Evolutionary conservation across 768 basidiomycete genomes (phyloP).

Genomic region (Pleurotus cornucopiae): DNA sequence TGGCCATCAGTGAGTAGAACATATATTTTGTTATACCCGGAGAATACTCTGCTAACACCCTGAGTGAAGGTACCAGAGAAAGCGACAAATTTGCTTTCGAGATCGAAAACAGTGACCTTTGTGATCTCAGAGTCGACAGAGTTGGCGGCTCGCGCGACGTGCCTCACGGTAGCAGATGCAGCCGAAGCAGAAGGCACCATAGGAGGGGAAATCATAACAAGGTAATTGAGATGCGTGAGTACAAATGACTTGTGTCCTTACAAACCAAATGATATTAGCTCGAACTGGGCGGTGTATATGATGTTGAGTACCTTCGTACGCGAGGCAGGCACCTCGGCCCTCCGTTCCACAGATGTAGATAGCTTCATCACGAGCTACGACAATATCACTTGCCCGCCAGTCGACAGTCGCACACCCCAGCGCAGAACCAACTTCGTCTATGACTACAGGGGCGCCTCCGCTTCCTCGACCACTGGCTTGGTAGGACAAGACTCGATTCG

Average conservation of each 20-base stretch:
- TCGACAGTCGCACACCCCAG: constrained; percentile 86
- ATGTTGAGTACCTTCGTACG: constrained; percentile 72
- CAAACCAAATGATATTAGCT: not conserved
- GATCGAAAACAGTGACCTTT: constrained; percentile 84
- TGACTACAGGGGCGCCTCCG: constrained; percentile 58
- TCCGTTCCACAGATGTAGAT: constrained; percentile 83
- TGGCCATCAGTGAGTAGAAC: constrained; percentile 75
- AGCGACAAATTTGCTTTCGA: constrained; percentile 87
- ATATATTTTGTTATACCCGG: constrained; percentile 78
- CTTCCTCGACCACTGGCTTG: constrained; percentile 69
- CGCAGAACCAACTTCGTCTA: constrained; percentile 85
- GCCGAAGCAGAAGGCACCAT: constrained; percentile 63
- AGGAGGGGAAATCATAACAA: constrained; percentile 87
- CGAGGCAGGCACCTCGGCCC: constrained; percentile 79
- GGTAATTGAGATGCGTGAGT: constrained; percentile 73
- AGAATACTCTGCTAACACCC: constrained; percentile 81
- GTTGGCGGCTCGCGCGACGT: constrained; percentile 50
- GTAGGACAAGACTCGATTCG: constrained; percentile 73
- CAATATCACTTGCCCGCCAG: constrained; percentile 64
- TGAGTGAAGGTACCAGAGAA: constrained; percentile 78
- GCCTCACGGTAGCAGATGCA: constrained; percentile 71
- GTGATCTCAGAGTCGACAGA: constrained; percentile 55
- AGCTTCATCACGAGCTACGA: constrained; percentile 88
- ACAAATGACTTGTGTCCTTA: constrained; percentile 76
- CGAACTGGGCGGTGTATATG: too few species aligned